A percentile compares a stretch with the other conserved stretches of the same genome.
These are phyloP conservation scores for Bruguiera sexangula DNA, from an alignment of 345 rosid genomes.

Conservation along the genomic window DNA sequence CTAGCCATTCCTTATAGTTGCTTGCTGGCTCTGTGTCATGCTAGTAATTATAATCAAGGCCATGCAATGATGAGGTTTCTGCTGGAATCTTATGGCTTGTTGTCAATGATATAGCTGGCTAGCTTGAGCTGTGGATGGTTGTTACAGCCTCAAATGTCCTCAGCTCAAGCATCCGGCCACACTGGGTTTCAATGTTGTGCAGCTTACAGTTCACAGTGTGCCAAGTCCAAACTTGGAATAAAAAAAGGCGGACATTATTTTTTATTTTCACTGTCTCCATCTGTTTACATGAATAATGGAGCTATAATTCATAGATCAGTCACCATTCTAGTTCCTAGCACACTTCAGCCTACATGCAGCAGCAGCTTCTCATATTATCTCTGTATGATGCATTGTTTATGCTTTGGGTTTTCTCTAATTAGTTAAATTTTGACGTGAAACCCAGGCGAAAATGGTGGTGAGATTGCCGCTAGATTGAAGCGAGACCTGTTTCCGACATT, in stretches of 20 bases:
- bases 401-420: neutral
- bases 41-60: too few relatives aligned
- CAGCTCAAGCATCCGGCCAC: neutral
- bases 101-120: neutral
- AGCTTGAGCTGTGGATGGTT: neutral
- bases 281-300: too few relatives aligned
- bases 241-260: too few relatives aligned
- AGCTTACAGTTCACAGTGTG: neutral
- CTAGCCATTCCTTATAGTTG: neutral
- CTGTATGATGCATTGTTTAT: too few relatives aligned
- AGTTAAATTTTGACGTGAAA: neutral
- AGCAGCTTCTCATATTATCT: conserved; percentile 1
- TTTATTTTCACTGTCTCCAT: too few relatives aligned
- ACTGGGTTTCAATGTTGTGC: neutral
- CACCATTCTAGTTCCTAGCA: too few relatives aligned
- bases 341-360: too few relatives aligned
- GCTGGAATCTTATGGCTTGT: neutral
- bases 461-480: conserved; percentile 55
- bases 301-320: too few relatives aligned
- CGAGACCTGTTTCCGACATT: conserved; percentile 65
- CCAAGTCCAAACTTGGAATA: neutral
- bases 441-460: conserved; percentile 52
- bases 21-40: neutral
- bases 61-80: too few relatives aligned
- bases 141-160: neutral